Base-by-base conservation (phyloP, 306 rosid genomes). In the Corylus avellana region DNA sequence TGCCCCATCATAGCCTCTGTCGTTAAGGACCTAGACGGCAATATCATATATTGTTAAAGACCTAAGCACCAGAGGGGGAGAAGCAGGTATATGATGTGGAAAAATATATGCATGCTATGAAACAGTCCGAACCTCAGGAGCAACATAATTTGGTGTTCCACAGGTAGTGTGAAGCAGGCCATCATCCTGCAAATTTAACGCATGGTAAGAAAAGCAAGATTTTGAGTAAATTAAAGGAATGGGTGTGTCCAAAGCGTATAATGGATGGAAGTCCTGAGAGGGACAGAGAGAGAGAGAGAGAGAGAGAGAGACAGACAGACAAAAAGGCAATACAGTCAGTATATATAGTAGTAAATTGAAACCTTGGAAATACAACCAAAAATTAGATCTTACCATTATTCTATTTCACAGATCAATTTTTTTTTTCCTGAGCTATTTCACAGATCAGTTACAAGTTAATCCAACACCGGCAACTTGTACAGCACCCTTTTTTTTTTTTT, bases 131-230 rank as follows among this genome's bases (percentile, higher is more conserved):
- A 95, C 99, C 99, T 95, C 99, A 1, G 99, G 99, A 88, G 99
- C 99, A 79, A 95, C 99, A 54, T 95, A 95, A 80, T 95, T 95
- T 72, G 99, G 98, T 82, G 99, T 95, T 78, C 99, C 99, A 71
- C 99, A 95, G 74, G 99, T 89, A 25, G 99, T 95, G 91, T 95
- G 99, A 81, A 95, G 97, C 79, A 95, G 89, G 59, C 99, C 99
- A 11, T 95, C 99, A 77, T 90, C 98, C 99, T 93, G 91, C 72
- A 82, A 84, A 71, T 66, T 78, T 51, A 75, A 63, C 47, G 50
- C 80, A 75, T 50, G 61, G 59, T 72, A 78, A 82, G 78, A 39
- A 58, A 72, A 72, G 62, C 42, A 42, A 81, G 29, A 72, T 37
- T 71, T 12, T 49, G 22, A 75, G 61, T 46, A 68, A 73, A 62